phyloP scores from a whole-genome alignment of 1,139 yeast genomes.

The Meyerozyma elateridarum region DNA sequence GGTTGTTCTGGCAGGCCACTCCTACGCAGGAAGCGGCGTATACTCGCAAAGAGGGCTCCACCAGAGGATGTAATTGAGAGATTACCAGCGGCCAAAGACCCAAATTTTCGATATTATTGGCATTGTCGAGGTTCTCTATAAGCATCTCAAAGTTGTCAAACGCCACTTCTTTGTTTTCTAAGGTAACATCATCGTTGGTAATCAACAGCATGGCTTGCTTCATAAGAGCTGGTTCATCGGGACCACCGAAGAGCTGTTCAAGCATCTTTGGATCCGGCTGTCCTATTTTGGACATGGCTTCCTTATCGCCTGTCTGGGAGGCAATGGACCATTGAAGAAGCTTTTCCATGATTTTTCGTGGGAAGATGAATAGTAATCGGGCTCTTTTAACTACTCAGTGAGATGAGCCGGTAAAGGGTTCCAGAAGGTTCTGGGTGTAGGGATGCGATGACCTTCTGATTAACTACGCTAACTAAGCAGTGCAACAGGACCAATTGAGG shows the following conservation, averaged over 20 bases:
- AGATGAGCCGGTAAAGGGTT: too few relatives aligned
- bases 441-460: too few relatives aligned
- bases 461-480: too few relatives aligned
- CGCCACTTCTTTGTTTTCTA: slow-evolving; percentile 68
- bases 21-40: slow-evolving; percentile 75
- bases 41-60: slow-evolving; percentile 39
- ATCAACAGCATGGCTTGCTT: slow-evolving; percentile 64
- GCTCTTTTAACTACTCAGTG: too few relatives aligned
- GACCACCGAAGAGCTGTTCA: slow-evolving; percentile 74
- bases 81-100: slow-evolving; percentile 74
- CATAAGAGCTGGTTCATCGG: slow-evolving; percentile 87
- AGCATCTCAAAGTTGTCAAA: slow-evolving; percentile 92
- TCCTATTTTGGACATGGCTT: slow-evolving; percentile 55
- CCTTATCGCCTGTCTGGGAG: slow-evolving; percentile 64
- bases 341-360: slow-evolving; percentile 75
- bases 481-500: too few relatives aligned
- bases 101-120: slow-evolving; percentile 83
- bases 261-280: slow-evolving; percentile 74
- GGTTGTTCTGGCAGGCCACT: slow-evolving; percentile 90
- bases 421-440: too few relatives aligned
- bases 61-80: slow-evolving; percentile 40
- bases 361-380: too few relatives aligned
- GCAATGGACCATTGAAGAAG: slow-evolving; percentile 89
- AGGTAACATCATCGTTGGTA: slow-evolving; percentile 53
- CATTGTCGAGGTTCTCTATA: slow-evolving; percentile 90